phyloP scores from a whole-genome alignment of 768 basidiomycete genomes.

The Kwoniella pini region DNA sequence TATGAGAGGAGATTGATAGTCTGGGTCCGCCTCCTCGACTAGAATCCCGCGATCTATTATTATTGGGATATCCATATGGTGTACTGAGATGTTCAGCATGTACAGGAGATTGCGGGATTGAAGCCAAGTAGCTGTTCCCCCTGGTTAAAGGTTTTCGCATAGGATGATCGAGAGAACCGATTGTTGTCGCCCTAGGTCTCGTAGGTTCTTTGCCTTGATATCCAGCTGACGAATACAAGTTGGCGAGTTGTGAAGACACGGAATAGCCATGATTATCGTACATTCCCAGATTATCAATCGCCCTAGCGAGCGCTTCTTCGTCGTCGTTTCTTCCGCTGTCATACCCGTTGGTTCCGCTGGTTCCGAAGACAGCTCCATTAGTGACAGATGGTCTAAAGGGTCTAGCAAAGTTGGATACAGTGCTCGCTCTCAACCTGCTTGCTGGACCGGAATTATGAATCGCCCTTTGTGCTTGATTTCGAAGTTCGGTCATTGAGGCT shows the following conservation, averaged over 20 bases:
- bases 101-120: constrained; percentile 45
- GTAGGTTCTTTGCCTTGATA: constrained; percentile 29
- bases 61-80: constrained; percentile 28
- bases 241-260: constrained; percentile 7
- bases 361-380: constrained; percentile 60
- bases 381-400: constrained; percentile 56
- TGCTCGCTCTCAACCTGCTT: constrained; percentile 79
- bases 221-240: constrained; percentile 9
- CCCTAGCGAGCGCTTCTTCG: constrained; percentile 25
- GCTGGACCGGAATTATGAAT: constrained; percentile 78
- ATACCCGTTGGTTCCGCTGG: constrained; percentile 41
- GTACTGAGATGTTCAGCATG: constrained; percentile 20
- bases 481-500: constrained; percentile 83
- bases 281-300: constrained; percentile 35
- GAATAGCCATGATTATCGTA: constrained; percentile 30
- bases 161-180: constrained; percentile 49
- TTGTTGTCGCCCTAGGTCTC: constrained; percentile 53
- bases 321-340: constrained; percentile 13
- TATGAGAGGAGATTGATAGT: constrained; percentile 41
- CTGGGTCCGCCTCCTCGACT: constrained; percentile 28
- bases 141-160: constrained; percentile 17
- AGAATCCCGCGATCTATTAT: constrained; percentile 27
- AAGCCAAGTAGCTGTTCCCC: constrained; percentile 28
- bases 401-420: constrained; percentile 91
- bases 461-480: constrained; percentile 84